phyloP scores from a whole-genome alignment of 2,329 filamentous ascomycete genomes.

The Graphilbum sp. region DNA sequence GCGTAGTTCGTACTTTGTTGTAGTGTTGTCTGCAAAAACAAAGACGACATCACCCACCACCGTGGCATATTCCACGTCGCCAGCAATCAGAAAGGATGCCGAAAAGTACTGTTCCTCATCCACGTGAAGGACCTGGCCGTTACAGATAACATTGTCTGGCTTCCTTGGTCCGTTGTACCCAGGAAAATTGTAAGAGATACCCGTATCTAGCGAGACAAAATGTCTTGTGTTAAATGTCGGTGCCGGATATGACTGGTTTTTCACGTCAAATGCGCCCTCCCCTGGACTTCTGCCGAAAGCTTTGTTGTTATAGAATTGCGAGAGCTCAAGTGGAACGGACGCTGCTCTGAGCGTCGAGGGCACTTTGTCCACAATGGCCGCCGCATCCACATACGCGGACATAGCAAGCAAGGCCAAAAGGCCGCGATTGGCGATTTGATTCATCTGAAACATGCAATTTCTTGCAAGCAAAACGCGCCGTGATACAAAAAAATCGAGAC shows the following conservation, averaged over 20 bases:
- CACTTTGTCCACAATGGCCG: too few species aligned
- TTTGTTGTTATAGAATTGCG: constrained; percentile 27
- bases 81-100: constrained; percentile 12
- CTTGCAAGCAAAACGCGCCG: too few species aligned
- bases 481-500: too few species aligned
- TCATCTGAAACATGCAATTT: too few species aligned
- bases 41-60: too few species aligned
- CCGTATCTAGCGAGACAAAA: constrained; percentile 14
- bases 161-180: constrained; percentile 18
- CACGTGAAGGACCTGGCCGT: constrained; percentile 15
- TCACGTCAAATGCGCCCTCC: constrained; percentile 26
- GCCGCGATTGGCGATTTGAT: too few species aligned
- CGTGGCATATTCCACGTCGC: constrained; percentile 20
- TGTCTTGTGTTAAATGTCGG: neutral
- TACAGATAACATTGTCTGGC: constrained; percentile 26
- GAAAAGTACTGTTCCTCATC: constrained; percentile 1
- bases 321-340: constrained; percentile 17
- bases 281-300: constrained; percentile 26
- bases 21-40: constrained; percentile 22
- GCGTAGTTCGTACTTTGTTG: too few species aligned
- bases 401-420: too few species aligned
- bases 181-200: constrained; percentile 24
- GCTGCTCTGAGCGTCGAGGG: neutral
- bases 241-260: constrained; percentile 25
- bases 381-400: too few species aligned